Evolutionary conservation across 208 protist genomes (phyloP), one percentile per base, ranked within the genome.

Genomic region (Trypanosomatidae sp.): DNA sequence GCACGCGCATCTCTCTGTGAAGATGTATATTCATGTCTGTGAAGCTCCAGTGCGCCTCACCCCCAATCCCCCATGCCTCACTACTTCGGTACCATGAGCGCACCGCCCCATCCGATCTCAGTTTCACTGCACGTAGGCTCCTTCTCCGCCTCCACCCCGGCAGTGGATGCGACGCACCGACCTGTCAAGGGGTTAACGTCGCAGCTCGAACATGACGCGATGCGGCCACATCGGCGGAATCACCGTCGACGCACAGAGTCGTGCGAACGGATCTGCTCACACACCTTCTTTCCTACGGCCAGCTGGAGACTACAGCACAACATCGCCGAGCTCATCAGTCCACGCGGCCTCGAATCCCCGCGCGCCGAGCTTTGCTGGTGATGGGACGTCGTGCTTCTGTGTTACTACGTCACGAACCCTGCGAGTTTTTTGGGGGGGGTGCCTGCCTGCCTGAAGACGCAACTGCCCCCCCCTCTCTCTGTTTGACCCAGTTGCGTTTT

Each of bases 371-470:
- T 89, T 62, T 82, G 71, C 41, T 47, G 75, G 46, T 79, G 74
- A 67, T 82, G 78, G 70, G 78, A 83, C 68, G 78, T 86, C 1
- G 66, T 86, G 43, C 50, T 89, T 12, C 28, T 83, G 6, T 84
- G 80, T 73, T 89, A 86, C 73, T 62, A 69, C 62, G 59, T 76
- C 4, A 33, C 33, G 46, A 56, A 73, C 9, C 76, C 69, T 4
- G 59, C 43, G 19, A 81, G 55, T 17, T 80, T 84, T n/a, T 50
- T 6, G 36, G 36, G 36, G 22, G 76, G 15, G 59, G 73, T 15
- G 79, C 36, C 36, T 39, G 36, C 3, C 36, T 39, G 36, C 36
- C 36, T 6, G 3, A 39, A 39, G 36, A 7, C 36, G 36, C 36
- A 39, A 39, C 36, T 39, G 36, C 36, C 36, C 36, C 36, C 49